phyloP scores from a whole-genome alignment of 208 protist genomes.

The Lotmaria passim region DNA sequence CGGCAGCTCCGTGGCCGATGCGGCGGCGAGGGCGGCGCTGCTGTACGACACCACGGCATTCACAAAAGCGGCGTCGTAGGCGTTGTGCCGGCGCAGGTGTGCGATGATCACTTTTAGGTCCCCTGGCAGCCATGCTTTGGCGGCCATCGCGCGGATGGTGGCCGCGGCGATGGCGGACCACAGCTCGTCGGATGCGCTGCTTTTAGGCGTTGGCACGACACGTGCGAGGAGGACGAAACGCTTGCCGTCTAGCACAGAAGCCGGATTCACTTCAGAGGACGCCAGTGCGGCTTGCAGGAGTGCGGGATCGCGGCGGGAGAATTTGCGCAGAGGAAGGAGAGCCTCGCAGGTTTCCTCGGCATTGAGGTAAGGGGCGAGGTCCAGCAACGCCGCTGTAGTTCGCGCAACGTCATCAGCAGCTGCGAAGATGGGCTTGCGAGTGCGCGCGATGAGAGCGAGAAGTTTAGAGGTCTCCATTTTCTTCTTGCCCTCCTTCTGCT shows the following conservation, averaged over 20 bases:
- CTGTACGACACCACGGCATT: conserved; percentile 37
- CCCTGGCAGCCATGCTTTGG: conserved; percentile 16
- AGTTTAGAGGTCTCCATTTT: conserved; percentile 8
- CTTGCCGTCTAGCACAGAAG: conserved; percentile 5
- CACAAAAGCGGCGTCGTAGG: conserved; percentile 44
- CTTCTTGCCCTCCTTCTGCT: neutral
- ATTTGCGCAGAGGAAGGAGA: conserved; percentile 23
- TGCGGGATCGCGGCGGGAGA: conserved; percentile 22
- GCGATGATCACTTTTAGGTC: conserved; percentile 27
- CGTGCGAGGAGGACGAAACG: conserved; percentile 20
- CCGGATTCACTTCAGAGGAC: conserved; percentile 9
- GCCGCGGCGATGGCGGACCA: conserved; percentile 10
- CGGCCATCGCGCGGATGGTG: conserved; percentile 4
- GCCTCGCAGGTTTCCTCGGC: conserved; percentile 23
- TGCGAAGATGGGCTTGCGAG: conserved; percentile 42
- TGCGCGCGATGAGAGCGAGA: conserved; percentile 21
- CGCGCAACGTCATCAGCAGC: conserved; percentile 44
- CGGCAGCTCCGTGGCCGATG: conserved; percentile 21
- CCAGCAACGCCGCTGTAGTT: conserved; percentile 43
- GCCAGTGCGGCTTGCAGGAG: conserved; percentile 22
- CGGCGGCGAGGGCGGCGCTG: conserved; percentile 32
- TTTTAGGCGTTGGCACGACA: conserved; percentile 13
- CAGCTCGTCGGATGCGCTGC: conserved; percentile 9
- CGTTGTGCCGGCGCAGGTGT: conserved; percentile 38
- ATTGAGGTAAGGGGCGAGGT: conserved; percentile 45